Conservation (phyloP, 257 asterid species). For the Solanum habrochaites region DNA sequence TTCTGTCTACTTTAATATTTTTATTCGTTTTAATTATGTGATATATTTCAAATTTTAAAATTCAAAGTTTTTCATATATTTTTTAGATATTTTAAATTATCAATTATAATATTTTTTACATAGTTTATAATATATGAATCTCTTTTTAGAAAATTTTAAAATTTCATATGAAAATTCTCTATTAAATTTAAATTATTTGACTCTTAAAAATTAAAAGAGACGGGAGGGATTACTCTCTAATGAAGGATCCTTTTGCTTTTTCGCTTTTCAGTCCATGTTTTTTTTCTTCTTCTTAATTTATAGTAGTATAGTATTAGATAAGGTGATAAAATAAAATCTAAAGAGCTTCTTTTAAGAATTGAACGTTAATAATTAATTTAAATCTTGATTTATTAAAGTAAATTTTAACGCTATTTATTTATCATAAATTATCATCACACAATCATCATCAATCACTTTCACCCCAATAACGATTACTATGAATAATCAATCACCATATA, state of each 20-base stretch:
- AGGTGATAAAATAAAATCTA: too few species aligned
- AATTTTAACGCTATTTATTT: too few species aligned
- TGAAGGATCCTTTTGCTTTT: background rate
- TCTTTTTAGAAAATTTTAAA: too few species aligned
- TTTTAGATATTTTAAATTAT: too few species aligned
- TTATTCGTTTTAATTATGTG: background rate
- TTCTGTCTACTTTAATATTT: background rate
- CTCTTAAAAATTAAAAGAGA: too few species aligned
- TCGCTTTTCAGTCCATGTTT: background rate
- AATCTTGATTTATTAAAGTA: background rate
- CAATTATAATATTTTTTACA: fast-evolving
- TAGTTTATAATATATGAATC: too few species aligned
- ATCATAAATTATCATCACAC: background rate
- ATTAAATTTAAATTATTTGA: too few species aligned
- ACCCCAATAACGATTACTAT: background rate
- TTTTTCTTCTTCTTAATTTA: background rate
- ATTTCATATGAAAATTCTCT: too few species aligned
- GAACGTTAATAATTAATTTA: background rate
- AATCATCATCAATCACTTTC: fast-evolving
- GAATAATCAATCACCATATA: background rate
- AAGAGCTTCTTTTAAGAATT: background rate
- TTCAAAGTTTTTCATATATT: too few species aligned
- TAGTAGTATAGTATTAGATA: background rate
- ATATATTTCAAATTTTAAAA: too few species aligned
- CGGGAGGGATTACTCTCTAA: background rate